Evolutionary conservation across 202 grass and related monocot genomes (phyloP).

Genomic region (Panicum hallii): DNA sequence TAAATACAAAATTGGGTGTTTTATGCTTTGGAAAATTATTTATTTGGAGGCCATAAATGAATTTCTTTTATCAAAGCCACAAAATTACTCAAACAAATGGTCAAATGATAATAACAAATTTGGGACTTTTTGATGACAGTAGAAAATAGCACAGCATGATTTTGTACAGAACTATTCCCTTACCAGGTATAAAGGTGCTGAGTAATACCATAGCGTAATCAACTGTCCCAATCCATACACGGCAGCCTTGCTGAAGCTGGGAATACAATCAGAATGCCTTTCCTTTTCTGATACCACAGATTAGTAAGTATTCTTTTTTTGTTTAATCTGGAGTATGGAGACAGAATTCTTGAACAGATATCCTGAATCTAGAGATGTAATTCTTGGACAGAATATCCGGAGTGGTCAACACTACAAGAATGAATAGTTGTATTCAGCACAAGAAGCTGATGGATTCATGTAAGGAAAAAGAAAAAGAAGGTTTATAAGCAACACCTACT

Average conservation of each 20-base stretch:
- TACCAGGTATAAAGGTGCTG: conserved; percentile 1
- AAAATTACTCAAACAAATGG: background rate
- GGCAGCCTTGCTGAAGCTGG: background rate
- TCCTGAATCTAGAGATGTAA: background rate
- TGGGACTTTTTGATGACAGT: background rate
- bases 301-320: conserved; percentile 6
- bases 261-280: conserved; percentile 17
- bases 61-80: background rate
- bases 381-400: conserved; percentile 8
- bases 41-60: background rate
- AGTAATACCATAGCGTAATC: background rate
- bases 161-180: conserved; percentile 4
- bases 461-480: background rate
- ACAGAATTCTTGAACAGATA: conserved; percentile 24
- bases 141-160: background rate
- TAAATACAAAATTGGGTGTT: conserved; percentile 17
- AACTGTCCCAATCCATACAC: background rate
- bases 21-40: background rate
- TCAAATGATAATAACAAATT: background rate
- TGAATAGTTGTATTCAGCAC: conserved; percentile 31
- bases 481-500: conserved; percentile 8
- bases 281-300: conserved; percentile 6
- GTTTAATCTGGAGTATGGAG: background rate
- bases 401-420: conserved; percentile 19
- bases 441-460: background rate